phyloP scores from a whole-genome alignment of 768 basidiomycete species.

The Mycena venus region DNA sequence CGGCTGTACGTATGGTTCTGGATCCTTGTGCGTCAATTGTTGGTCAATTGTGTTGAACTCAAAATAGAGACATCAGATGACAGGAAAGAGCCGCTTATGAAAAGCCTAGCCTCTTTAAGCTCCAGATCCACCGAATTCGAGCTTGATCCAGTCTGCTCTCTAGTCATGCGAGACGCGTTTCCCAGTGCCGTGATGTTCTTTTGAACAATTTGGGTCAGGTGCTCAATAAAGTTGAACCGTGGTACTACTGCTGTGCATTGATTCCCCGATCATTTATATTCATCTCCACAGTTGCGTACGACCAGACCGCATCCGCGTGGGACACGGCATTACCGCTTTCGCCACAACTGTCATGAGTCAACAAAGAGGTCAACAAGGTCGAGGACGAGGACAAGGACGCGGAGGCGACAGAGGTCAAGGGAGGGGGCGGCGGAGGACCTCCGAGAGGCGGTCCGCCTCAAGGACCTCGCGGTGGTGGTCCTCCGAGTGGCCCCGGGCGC shows the following conservation, averaged over 20 bases:
- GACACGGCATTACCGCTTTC: neutral
- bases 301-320: slow-evolving; percentile 7
- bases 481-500: neutral
- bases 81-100: neutral
- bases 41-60: neutral
- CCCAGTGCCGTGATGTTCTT: neutral
- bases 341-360: slow-evolving; percentile 27
- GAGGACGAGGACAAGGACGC: slow-evolving; percentile 17
- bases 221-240: too few species aligned
- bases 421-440: neutral
- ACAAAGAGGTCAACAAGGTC: slow-evolving; percentile 14
- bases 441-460: slow-evolving; percentile 1
- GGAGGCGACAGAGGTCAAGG: slow-evolving; percentile 20
- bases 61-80: slow-evolving; percentile 16
- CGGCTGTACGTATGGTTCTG: too few species aligned
- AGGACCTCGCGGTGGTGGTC: slow-evolving; percentile 8
- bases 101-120: too few species aligned
- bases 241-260: too few species aligned
- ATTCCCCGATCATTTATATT: neutral
- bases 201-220: neutral
- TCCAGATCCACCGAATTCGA: too few species aligned
- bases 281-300: neutral
- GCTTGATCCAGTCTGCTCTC: too few species aligned
- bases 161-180: too few species aligned
- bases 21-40: too few species aligned